Conservation (phyloP, 345 rosid species). For the Cardamine resedifolia region DNA sequence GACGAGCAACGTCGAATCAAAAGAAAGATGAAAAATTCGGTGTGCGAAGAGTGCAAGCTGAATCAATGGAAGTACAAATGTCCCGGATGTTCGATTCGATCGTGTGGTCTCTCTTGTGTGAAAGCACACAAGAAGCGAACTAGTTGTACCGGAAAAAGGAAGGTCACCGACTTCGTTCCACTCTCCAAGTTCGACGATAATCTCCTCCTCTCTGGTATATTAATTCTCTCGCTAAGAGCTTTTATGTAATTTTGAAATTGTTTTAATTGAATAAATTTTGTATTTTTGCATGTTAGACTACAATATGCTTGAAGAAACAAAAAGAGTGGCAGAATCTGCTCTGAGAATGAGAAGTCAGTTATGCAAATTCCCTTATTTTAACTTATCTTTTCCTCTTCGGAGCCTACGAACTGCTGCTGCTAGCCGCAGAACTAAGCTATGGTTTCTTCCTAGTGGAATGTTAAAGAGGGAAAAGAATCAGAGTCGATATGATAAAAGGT, state of each 20-base stretch:
- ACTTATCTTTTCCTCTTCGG: conserved; percentile 42
- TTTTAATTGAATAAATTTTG: neutral
- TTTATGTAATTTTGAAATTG: neutral
- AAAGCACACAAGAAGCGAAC: conserved; percentile 83
- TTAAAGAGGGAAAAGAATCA: conserved; percentile 66
- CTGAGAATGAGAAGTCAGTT: conserved; percentile 54
- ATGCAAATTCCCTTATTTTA: conserved; percentile 39
- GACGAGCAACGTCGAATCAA: neutral
- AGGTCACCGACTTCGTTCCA: conserved; percentile 54
- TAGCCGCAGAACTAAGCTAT: conserved; percentile 58
- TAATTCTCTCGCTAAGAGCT: neutral
- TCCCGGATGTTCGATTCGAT: conserved; percentile 76
- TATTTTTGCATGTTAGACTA: conserved; percentile 49
- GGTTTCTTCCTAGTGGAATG: conserved; percentile 72
- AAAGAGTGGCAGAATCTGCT: conserved; percentile 77
- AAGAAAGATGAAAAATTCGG: neutral
- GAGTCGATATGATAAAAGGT: conserved; percentile 52
- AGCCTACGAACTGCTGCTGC: conserved; percentile 56
- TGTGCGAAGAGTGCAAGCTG: conserved; percentile 66
- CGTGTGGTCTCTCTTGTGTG: conserved; percentile 80
- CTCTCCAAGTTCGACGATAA: conserved; percentile 65
- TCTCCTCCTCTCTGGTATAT: conserved; percentile 72
- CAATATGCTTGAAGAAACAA: conserved; percentile 76
- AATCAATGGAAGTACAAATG: conserved; percentile 72
- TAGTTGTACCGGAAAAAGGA: conserved; percentile 69